Base-by-base conservation (phyloP, 805 yeast genomes). In the Kodamaea lidongshanica region DNA sequence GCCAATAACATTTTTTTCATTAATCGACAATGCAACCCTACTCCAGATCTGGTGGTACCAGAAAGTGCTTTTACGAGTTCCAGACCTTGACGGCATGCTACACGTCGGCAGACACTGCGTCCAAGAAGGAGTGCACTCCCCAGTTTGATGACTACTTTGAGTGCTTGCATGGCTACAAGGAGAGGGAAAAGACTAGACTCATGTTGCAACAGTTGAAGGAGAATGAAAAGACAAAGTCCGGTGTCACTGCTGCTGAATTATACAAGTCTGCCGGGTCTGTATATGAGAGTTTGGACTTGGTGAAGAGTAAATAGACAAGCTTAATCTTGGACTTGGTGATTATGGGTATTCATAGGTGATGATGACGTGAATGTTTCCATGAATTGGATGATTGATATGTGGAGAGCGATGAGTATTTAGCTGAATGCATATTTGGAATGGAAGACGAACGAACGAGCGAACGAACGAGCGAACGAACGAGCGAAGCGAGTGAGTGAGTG, bases 51-150 rank as follows among this genome's bases (percentile, higher is more conserved):
- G 70, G 70, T 16, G 70, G 69, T 28, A 65, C 70, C 40, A 61
- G 68, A 52, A 61, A 54, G 53, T 65, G 70, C 42, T 65, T 60
- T 45, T 65, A 64, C 47, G 70, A 65, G 40, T 65, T 64, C 48
- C 70, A 65, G 47, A 53, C 65, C 7, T 54, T 62, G 32, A 55
- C 56, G 30, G 65, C 63, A 12, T 65, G 70, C 40, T 61, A 54
- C 52, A 63, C 70, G 2, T 58, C 68, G 12, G 69, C 67, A 7
- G 69, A 62, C 30, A 65, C 70, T 19, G 48, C 50, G 19, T 29
- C 58, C 30, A 59, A 56, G 38, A 64, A 63, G 47, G 61, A 51
- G 44, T 65, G 70, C 45, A 52, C 56, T 19, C 70, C 70, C 11
- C 54, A 48, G 22, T 65, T 57, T 40, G 69, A 65, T 38, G 70